Evolutionary conservation across 768 basidiomycete genomes (phyloP), one percentile per base, ranked within the genome.

Genomic region (Phlebiopsis flavidoalba): DNA sequence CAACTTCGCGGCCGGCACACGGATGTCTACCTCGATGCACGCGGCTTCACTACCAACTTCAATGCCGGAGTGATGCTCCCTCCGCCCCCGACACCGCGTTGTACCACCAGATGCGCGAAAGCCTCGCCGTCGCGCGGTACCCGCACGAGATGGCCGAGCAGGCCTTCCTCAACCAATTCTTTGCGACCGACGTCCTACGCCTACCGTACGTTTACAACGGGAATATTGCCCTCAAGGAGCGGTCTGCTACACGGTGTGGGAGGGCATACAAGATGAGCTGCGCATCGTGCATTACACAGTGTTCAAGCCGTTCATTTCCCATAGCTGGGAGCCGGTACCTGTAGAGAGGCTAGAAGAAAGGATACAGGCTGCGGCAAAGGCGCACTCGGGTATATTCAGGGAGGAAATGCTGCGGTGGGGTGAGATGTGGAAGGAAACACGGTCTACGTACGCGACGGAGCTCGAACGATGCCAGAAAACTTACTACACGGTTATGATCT

Each of bases 181-280:
- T 73, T 56, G 76, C 67, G 0, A 67, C 73, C 21, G 70, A 69
- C 49, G 75, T 64, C 21, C 62, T 73, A 14, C 68, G 73, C 11
- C 69, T 79, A 3, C 77, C 78, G 10, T 76, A 75, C 55, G 71
- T 71, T 35, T 79, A 78, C 68, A 78, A 77, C 65, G 75, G 71
- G 57, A 77, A 78, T 65, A 67, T 78, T 10, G 75, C 71, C 1
- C 74, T 76, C 64, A 78, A 78, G 67, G 59, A 60, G 48, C 64
- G 70, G 36, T 70, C 66, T 56, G 70, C 67, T n/a, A n/a, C 15
- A 52, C 40, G 52, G 48, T 78, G 50, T 78, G 78, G 78, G 66
- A 65, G 60, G 71, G 64, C 8, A 63, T 77, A 60, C 60, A 62
- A 55, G 60, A 63, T 7, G 74, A 76, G 59, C 65, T 74, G 51